Evolutionary conservation across 164 flowering plant species (phyloP), one percentile per base, ranked within the genome.

Genomic region (Stephania cephalantha): DNA sequence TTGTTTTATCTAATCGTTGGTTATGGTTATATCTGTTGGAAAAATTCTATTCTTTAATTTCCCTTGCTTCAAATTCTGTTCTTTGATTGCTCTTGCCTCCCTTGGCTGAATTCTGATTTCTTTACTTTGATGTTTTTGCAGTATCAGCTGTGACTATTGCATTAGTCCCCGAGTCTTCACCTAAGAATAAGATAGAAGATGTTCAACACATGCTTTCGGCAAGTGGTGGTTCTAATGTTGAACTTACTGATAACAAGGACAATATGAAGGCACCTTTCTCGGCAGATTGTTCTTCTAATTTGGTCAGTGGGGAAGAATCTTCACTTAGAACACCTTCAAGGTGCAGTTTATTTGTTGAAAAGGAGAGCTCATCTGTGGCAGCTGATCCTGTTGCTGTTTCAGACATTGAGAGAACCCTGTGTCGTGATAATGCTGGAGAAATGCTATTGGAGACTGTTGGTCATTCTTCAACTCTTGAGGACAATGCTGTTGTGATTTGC

Each of bases 11-110:
- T 66, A 31, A 30, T 71, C 50, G 70, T 70, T 72, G 72, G 68
- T 8, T 72, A 77, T 64, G 74, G 76, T 71, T 48, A 80, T 78
- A 88, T 85, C 85, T 69, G 69, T 72, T 25, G 8, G 20, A n/a
- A 22, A 42, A 18, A 17, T 46, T 46, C 25, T 52, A 35, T 7
- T 12, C 74, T 45, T 65, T 12, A 15, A 30, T 46, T 70, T 52
- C 15, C 20, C 20, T 45, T 67, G 71, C 30, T 25, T 68, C 17
- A 46, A 58, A 12, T 15, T 18, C 25, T 52, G 25, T 9, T 18
- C 74, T 45, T 65, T 12, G 55, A 30, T 46, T 70, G 63, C 15
- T 18, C 17, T 45, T 67, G 71, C 30, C 17, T 68, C 17, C 31
- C 17, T 12, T 8, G 17, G 6, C 52, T 17, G 44, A 22, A 44